These are phyloP conservation scores for Dorcoceras hygrometricum DNA, from an alignment of 257 asterid species.

Conservation along the genomic window DNA sequence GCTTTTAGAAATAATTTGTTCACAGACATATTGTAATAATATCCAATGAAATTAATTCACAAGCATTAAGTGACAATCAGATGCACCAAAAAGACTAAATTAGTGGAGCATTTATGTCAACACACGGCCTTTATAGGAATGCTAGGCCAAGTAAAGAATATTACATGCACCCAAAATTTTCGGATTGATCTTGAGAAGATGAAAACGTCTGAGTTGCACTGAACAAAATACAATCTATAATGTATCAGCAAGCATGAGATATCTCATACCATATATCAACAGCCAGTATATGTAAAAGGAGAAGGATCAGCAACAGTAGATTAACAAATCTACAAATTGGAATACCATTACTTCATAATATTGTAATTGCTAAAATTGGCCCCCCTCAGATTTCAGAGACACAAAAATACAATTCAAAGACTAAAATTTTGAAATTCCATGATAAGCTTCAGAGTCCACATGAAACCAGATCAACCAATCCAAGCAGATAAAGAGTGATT, in stretches of 20 bases:
- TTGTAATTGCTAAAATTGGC: not conserved
- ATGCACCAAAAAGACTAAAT: not conserved
- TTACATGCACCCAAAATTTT: not conserved
- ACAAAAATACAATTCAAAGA: not conserved
- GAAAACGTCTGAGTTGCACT: slow-evolving; percentile 1
- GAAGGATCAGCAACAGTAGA: too few relatives aligned
- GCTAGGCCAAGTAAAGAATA: slow-evolving; percentile 1
- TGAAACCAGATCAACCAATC: too few relatives aligned
- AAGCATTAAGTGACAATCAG: not conserved
- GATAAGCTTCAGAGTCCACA: not conserved
- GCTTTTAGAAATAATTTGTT: not conserved
- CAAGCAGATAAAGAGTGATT: too few relatives aligned
- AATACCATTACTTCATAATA: too few relatives aligned
- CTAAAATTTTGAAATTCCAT: not conserved
- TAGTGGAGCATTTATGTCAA: not conserved
- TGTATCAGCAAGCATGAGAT: not conserved
- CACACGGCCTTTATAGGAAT: not conserved
- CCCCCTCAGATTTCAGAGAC: not conserved
- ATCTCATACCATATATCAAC: too few relatives aligned
- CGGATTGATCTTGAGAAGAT: not conserved
- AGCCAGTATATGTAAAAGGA: too few relatives aligned
- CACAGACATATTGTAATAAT: not conserved
- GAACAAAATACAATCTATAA: not conserved
- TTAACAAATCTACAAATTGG: too few relatives aligned
- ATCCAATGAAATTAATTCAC: slow-evolving; percentile 2